Evolutionary conservation across 176 grass and related monocot genomes (phyloP), one percentile per base, ranked within the genome.

Genomic region (Eleusine indica): DNA sequence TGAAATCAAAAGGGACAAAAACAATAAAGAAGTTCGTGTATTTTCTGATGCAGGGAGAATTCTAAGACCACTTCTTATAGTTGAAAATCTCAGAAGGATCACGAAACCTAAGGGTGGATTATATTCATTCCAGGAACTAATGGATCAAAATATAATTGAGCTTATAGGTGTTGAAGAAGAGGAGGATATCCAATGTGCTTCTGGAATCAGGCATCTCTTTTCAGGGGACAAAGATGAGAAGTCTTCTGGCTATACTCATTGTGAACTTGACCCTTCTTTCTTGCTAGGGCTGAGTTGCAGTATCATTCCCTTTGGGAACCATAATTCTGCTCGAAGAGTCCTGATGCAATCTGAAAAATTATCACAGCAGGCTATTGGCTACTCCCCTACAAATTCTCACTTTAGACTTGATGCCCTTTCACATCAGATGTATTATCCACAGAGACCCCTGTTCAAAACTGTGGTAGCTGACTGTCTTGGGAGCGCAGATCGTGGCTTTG

Each of bases 231-330:
- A 67, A 66, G 68, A 76, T 58, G 71, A 89, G 70, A 3, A n/a
- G 19, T 39, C 78, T 80, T 81, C 68, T 47, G 88, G 82, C 57
- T 97, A 91, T 81, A 80, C 88, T 37, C 95, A 97, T 35, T 90
- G 92, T 82, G 95, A 97, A 71, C 87, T 97, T 67, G 95, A 97
- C 80, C 84, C 61, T 29, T 97, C 92, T 28, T 97, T 97, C 70
- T 83, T 97, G 75, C 81, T 97, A 68, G 95, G 90, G 12, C 58
- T 97, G 77, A 97, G 92, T 84, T 94, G 92, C 49, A 87, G 90
- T 76, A 87, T 97, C 43, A 89, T 93, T 66, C 95, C 95, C 78
- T 97, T 92, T 86, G 92, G 84, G n/a, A 97, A 94, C 82, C 95
- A 97, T 60, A 86, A 97, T 75, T 87, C 83, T 47, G 88, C 86